These are phyloP conservation scores for Dactylonectria estremocensis DNA, from an alignment of 2,329 filamentous ascomycete genomes.

Conservation along the genomic window DNA sequence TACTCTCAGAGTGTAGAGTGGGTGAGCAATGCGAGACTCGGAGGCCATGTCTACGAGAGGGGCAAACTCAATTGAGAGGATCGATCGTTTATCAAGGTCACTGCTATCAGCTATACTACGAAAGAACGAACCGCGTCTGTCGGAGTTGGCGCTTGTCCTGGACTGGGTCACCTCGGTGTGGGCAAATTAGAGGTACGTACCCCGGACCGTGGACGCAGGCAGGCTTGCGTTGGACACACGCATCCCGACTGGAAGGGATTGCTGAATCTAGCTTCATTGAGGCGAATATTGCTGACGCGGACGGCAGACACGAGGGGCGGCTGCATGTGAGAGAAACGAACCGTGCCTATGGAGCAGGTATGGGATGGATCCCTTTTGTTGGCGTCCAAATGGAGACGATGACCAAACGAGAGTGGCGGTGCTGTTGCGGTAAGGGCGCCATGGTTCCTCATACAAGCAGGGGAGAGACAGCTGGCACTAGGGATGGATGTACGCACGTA, in stretches of 20 bases:
- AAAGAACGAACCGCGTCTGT: slow-evolving; percentile 7
- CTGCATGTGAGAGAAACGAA: background rate
- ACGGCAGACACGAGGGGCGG: slow-evolving; percentile 18
- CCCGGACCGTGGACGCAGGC: background rate
- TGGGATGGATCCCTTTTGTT: no score
- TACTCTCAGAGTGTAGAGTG: no score
- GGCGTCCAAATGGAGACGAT: background rate
- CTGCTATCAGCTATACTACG: background rate
- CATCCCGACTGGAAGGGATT: slow-evolving; percentile 1
- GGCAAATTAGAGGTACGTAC: no score
- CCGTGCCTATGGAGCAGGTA: no score
- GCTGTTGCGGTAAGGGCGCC: slow-evolving; percentile 23
- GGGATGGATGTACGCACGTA: no score
- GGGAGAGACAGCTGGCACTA: background rate
- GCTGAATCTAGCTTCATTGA: slow-evolving; percentile 4
- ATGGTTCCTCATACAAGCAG: slow-evolving; percentile 2
- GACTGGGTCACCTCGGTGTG: background rate
- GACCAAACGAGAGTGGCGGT: background rate
- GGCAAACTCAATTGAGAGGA: slow-evolving; percentile 15
- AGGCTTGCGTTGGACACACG: background rate
- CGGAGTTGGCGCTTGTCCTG: background rate
- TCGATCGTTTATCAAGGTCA: background rate
- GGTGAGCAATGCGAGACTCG: background rate
- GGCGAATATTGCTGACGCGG: slow-evolving; percentile 25
- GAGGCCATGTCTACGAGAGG: background rate